Evolutionary conservation across 2,329 filamentous ascomycete genomes (phyloP).

Genomic region (Apiospora aurea): DNA sequence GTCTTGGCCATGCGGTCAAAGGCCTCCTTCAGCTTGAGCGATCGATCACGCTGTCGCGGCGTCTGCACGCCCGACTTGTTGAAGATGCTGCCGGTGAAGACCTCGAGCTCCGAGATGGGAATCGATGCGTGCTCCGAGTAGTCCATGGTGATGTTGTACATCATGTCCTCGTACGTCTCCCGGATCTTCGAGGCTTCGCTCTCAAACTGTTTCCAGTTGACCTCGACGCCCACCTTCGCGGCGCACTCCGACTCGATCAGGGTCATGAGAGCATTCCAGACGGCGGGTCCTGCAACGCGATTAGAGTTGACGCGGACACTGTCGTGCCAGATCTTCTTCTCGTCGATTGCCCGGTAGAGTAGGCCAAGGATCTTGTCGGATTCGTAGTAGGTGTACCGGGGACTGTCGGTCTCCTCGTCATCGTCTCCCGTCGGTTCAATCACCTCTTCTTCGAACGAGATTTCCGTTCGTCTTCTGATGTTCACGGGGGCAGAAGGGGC

Average conservation of each 20-base stretch:
- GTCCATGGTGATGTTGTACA: constrained; percentile 50
- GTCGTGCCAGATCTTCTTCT: constrained; percentile 67
- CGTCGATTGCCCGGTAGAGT: constrained; percentile 77
- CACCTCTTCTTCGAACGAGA: constrained; percentile 45
- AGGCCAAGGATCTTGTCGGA: constrained; percentile 73
- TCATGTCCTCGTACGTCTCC: constrained; percentile 54
- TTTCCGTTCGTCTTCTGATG: constrained; percentile 53
- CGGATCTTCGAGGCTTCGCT: constrained; percentile 53
- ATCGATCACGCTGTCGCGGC: constrained; percentile 58
- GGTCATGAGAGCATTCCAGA: constrained; percentile 53
- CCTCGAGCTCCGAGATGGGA: constrained; percentile 57
- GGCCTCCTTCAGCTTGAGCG: constrained; percentile 58
- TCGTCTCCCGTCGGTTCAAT: constrained; percentile 42
- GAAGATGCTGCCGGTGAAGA: constrained; percentile 63
- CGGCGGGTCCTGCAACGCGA: constrained; percentile 35
- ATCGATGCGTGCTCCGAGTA: constrained; percentile 54
- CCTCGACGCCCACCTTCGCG: constrained; percentile 28
- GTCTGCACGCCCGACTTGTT: constrained; percentile 58
- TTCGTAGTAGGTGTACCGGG: constrained; percentile 64
- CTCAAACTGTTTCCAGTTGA: constrained; percentile 45
- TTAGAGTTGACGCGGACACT: constrained; percentile 48
- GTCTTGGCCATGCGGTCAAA: constrained; percentile 55
- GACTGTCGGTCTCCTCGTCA: constrained; percentile 54
- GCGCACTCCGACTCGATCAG: constrained; percentile 40
- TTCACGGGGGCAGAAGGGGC: constrained; percentile 53